Conservation (phyloP, 129 eudicot species). For the Calendula officinalis region DNA sequence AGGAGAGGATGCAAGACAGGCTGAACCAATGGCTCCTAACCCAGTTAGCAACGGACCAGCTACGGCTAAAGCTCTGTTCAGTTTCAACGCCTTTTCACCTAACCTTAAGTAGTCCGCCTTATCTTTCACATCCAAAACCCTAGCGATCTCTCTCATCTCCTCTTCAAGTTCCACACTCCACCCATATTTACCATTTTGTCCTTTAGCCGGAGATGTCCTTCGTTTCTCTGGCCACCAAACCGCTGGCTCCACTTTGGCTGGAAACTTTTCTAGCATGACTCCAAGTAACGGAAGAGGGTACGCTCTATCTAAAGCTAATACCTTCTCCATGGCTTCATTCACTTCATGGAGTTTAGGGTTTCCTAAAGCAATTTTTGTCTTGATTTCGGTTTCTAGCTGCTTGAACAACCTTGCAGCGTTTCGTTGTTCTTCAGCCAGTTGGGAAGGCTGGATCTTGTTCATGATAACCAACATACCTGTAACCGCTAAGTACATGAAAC, state of each 20-base stretch:
- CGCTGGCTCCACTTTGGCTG: constrained; percentile 45
- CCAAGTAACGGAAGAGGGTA: constrained; percentile 90
- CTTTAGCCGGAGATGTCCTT: constrained; percentile 8
- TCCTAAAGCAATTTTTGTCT: constrained; percentile 29
- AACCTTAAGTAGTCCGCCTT: constrained; percentile 58
- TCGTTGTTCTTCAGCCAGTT: constrained; percentile 59
- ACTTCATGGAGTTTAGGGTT: constrained; percentile 26
- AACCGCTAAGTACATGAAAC: constrained; percentile 41
- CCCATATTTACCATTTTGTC: constrained; percentile 23
- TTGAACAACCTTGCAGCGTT: constrained; percentile 48
- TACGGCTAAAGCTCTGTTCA: constrained; percentile 56
- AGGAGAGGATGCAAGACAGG: constrained; percentile 31
- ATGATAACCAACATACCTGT: constrained; percentile 46
- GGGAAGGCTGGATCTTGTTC: constrained; percentile 63
- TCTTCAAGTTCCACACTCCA: constrained; percentile 58
- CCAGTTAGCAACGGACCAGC: constrained; percentile 54
- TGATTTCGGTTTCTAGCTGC: constrained; percentile 35
- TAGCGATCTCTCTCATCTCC: constrained; percentile 55
- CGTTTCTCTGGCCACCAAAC: constrained; percentile 69
- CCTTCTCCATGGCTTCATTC: constrained; percentile 46
- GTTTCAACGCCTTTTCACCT: constrained; percentile 52
- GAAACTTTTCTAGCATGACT: constrained; percentile 75
- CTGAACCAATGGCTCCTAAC: constrained; percentile 58
- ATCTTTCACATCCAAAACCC: constrained; percentile 44
- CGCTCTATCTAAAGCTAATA: constrained; percentile 68